Percentiles rank a stretch among this genome's conserved stretches.
phyloP scores from a whole-genome alignment of 2,329 filamentous ascomycete species.

The Fusarium penzigii region DNA sequence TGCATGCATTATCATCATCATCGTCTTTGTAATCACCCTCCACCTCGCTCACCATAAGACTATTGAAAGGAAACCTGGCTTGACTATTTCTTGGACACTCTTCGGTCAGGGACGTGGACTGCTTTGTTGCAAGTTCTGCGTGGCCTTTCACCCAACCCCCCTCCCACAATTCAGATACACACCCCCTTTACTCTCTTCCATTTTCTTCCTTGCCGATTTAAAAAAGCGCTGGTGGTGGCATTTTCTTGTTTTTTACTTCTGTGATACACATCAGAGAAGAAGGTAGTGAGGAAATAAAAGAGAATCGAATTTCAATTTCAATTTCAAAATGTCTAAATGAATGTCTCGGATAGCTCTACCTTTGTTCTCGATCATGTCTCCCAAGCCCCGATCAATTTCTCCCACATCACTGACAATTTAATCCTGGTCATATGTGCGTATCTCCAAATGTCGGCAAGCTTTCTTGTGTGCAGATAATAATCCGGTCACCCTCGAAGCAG shows the following conservation, averaged over 20 bases:
- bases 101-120: conserved; percentile 6
- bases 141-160: conserved; percentile 1
- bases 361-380: background rate
- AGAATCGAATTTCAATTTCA: background rate
- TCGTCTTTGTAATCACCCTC: background rate
- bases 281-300: background rate
- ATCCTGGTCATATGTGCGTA: background rate
- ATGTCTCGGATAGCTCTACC: too few species aligned
- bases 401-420: background rate
- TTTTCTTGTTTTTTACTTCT: conserved; percentile 34
- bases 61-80: background rate
- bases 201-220: conserved; percentile 20
- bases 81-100: conserved; percentile 1
- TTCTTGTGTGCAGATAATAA: too few species aligned
- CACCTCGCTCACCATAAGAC: background rate
- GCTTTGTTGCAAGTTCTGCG: conserved; percentile 5
- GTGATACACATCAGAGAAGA: conserved; percentile 16
- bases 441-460: too few species aligned
- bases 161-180: conserved; percentile 3
- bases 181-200: background rate
- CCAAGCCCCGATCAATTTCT: background rate
- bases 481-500: background rate
- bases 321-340: too few species aligned
- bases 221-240: conserved; percentile 25
- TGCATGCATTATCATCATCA: background rate